Conservation (phyloP, 1,284 basidiomycete species). For the Ustilago nuda region DNA sequence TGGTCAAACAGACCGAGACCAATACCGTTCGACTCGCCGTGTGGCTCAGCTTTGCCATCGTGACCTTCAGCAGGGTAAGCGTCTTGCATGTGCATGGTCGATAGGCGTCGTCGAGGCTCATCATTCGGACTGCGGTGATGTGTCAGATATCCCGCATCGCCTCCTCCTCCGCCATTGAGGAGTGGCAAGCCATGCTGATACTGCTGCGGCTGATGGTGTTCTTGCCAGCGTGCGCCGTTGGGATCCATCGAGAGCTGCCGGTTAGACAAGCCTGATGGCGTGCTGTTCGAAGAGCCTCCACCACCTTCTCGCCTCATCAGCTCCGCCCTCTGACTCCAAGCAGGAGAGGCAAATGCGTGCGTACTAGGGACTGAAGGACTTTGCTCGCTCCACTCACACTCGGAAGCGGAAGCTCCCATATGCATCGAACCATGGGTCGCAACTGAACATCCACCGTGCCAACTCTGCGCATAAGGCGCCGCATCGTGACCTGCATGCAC, state of each 20-base stretch:
- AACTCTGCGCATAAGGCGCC: conserved; percentile 25
- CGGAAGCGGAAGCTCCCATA: conserved; percentile 10
- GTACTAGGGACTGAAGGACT: conserved; percentile 33
- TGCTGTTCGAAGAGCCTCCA: conserved; percentile 7
- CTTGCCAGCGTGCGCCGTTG: conserved; percentile 18
- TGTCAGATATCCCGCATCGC: not conserved
- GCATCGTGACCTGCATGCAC: conserved; percentile 9
- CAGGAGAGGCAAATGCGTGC: conserved; percentile 32
- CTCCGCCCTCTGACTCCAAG: conserved; percentile 44
- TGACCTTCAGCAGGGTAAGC: not conserved
- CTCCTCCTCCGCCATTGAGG: conserved; percentile 1
- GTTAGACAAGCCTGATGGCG: conserved; percentile 18
- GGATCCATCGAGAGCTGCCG: conserved; percentile 27
- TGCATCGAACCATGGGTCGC: conserved; percentile 11
- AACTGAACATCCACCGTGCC: conserved; percentile 18
- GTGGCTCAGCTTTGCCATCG: conserved; percentile 7
- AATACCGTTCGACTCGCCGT: not conserved
- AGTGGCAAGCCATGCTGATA: conserved; percentile 22
- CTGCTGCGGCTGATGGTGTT: conserved; percentile 13
- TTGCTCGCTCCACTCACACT: conserved; percentile 44
- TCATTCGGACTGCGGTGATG: conserved; percentile 18
- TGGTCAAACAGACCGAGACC: conserved; percentile 21
- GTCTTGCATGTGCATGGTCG: conserved; percentile 8
- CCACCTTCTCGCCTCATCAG: conserved; percentile 27
- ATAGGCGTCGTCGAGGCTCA: conserved; percentile 18